Evolutionary conservation across 345 rosid species (phyloP).

Genomic region (Anacardium occidentale): DNA sequence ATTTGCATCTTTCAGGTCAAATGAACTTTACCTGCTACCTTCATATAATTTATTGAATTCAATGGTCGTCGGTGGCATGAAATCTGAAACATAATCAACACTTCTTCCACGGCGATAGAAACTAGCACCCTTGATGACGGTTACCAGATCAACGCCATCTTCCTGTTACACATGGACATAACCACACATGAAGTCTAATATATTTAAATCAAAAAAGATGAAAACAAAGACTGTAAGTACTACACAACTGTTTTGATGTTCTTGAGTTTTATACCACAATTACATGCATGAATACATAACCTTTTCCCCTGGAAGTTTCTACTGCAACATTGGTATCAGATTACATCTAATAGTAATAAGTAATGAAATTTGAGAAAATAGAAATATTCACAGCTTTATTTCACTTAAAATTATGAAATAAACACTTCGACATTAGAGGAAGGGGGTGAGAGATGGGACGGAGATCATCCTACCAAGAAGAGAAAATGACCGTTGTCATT

Average conservation of each 20-base stretch:
- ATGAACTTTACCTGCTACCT: constrained; percentile 22
- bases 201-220: not conserved
- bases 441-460: constrained; percentile 14
- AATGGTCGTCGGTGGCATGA: constrained; percentile 51
- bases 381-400: too few relatives aligned
- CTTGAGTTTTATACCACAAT: too few relatives aligned
- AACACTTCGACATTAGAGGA: not conserved
- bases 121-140: constrained; percentile 58
- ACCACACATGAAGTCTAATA: not conserved
- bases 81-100: constrained; percentile 50
- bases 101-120: constrained; percentile 55
- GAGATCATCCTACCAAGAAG: constrained; percentile 56
- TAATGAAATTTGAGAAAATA: not conserved
- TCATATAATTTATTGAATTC: constrained; percentile 38
- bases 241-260: not conserved
- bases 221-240: not conserved
- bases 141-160: constrained; percentile 33
- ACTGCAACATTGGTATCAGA: too few relatives aligned
- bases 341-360: too few relatives aligned
- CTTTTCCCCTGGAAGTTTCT: too few relatives aligned
- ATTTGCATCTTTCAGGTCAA: not conserved
- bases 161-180: constrained; percentile 12
- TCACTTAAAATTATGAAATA: too few relatives aligned
- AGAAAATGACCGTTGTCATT: constrained; percentile 65
- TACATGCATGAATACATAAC: too few relatives aligned